These are phyloP conservation scores for Aquilaria malaccensis DNA, from an alignment of 345 rosid genomes.

Conservation along the genomic window DNA sequence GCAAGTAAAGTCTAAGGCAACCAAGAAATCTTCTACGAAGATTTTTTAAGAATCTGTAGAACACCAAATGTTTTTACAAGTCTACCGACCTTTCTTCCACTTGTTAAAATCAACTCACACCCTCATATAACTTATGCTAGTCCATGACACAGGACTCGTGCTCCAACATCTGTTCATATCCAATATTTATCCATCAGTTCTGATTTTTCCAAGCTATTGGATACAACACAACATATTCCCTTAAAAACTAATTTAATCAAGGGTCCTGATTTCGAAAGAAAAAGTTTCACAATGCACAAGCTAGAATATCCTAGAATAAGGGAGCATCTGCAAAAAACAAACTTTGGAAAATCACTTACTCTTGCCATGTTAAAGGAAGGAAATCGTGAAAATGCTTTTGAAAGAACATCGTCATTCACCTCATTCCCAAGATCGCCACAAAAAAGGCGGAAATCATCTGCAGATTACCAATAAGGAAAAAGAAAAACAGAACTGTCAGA, in stretches of 20 bases:
- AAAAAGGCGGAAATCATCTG: slow-evolving; percentile 91
- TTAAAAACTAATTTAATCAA: slow-evolving; percentile 25
- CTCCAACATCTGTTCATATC: slow-evolving; percentile 25
- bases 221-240: slow-evolving; percentile 38
- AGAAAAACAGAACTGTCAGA: not conserved
- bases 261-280: slow-evolving; percentile 30
- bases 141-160: slow-evolving; percentile 23
- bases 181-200: slow-evolving; percentile 8
- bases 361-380: slow-evolving; percentile 97
- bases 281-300: slow-evolving; percentile 29
- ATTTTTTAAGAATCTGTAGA: not conserved
- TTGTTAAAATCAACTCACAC: slow-evolving; percentile 31
- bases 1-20: no score
- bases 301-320: slow-evolving; percentile 12
- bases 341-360: slow-evolving; percentile 31
- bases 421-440: slow-evolving; percentile 99
- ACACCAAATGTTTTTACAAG: slow-evolving; percentile 3
- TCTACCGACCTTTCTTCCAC: slow-evolving; percentile 25
- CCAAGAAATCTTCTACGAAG: no score
- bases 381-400: slow-evolving; percentile 92
- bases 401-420: slow-evolving; percentile 99
- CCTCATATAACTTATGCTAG: slow-evolving; percentile 26
- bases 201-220: slow-evolving; percentile 7
- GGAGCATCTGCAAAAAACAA: slow-evolving; percentile 2
- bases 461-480: slow-evolving; percentile 12